Conservation (phyloP, 176 grass and related monocot genomes). For the Aegilops speltoides region DNA sequence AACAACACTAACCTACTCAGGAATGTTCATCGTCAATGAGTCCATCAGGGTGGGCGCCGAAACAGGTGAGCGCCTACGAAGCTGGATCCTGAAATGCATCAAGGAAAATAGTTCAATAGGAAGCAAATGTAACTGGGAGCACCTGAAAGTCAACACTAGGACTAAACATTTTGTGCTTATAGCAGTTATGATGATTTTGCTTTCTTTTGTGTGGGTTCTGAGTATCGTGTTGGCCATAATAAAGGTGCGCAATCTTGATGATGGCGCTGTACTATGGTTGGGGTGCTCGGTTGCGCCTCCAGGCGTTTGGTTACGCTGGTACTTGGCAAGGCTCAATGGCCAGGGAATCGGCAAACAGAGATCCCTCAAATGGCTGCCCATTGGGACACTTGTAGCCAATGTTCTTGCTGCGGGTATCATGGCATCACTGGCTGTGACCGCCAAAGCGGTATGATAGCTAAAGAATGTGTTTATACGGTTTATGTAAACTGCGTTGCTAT, state of each 20-base stretch:
- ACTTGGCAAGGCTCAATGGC: conserved; percentile 80
- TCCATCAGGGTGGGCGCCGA: conserved; percentile 73
- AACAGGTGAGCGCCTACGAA: conserved; percentile 63
- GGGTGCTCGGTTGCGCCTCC: conserved; percentile 76
- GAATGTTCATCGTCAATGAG: conserved; percentile 73
- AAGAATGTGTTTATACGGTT: conserved; percentile 7
- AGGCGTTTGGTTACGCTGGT: conserved; percentile 90
- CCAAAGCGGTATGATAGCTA: conserved; percentile 60
- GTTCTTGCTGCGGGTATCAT: conserved; percentile 79
- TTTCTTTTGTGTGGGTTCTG: conserved; percentile 64
- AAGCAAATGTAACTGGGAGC: conserved; percentile 37
- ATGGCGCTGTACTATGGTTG: conserved; percentile 66
- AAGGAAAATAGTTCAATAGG: conserved; percentile 37
- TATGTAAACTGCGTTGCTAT: background rate
- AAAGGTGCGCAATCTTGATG: conserved; percentile 49
- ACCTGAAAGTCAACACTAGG: conserved; percentile 53
- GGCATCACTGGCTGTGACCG: conserved; percentile 58
- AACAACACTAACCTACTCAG: conserved; percentile 36
- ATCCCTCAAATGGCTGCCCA: conserved; percentile 77
- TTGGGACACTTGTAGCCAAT: conserved; percentile 88
- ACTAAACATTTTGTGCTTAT: conserved; percentile 41
- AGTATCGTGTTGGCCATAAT: conserved; percentile 53
- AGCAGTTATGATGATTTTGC: conserved; percentile 42
- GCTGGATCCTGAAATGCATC: conserved; percentile 36
- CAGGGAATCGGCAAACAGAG: conserved; percentile 59